Percentiles rank a stretch among this genome's conserved stretches.
These are phyloP conservation scores for Quercus bicolor DNA, from an alignment of 306 rosid species.

Conservation along the genomic window DNA sequence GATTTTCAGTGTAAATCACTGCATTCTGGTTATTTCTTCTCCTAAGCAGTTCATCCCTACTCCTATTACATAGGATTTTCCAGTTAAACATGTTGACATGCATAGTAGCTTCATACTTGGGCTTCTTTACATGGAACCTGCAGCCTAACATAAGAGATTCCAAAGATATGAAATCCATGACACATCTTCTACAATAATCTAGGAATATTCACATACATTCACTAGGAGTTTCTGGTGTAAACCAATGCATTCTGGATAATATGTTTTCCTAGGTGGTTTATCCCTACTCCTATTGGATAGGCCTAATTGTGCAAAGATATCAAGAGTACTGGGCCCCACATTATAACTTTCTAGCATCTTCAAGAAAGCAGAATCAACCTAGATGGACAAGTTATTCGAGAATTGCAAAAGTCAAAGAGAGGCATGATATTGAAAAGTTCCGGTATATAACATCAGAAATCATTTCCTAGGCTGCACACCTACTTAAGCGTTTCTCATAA, in stretches of 20 bases:
- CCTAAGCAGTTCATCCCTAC: too few relatives aligned
- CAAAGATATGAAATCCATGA: neutral
- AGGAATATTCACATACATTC: neutral
- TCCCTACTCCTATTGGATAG: neutral
- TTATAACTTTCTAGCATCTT: neutral
- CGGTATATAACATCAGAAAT: neutral
- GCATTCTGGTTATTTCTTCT: too few relatives aligned
- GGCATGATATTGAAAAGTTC: neutral
- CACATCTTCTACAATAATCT: neutral
- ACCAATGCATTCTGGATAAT: neutral
- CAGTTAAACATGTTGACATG: too few relatives aligned
- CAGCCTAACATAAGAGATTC: neutral
- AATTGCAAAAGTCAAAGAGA: neutral
- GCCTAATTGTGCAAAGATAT: neutral
- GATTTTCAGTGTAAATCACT: too few relatives aligned
- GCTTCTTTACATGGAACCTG: neutral
- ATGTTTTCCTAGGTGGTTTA: neutral
- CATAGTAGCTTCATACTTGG: neutral
- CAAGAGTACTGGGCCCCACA: neutral
- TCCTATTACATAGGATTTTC: too few relatives aligned
- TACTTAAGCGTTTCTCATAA: neutral
- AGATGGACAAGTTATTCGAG: neutral
- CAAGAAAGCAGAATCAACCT: neutral
- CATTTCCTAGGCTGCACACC: conserved; percentile 10
- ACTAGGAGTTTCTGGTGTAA: neutral